Base-by-base conservation (phyloP, 2,329 filamentous ascomycete genomes). In the Trichoderma koningiopsis region DNA sequence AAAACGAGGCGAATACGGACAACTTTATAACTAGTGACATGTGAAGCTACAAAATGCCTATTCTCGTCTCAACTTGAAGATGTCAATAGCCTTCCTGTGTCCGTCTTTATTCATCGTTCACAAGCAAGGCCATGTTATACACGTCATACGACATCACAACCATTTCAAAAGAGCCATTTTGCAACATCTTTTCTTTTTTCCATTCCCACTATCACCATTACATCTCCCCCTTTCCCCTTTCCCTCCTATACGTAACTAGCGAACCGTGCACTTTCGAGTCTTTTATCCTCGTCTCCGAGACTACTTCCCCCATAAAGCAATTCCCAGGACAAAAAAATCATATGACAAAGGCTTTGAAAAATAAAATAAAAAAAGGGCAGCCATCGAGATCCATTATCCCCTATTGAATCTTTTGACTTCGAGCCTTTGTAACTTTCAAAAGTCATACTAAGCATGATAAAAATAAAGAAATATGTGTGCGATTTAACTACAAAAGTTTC, bases 181-280 rank as follows among this genome's bases (percentile, higher is more conserved):
- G 29, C 64, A 58, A 67, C 64, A 29, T 24, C 31, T 58, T 67
- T 56, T 59, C n/a, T 16, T 29, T 67, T 56, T 59, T 43, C 37
- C 55, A 59, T 59, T 67, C 40, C 49, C 40, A n/a, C 35, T 40
- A 24, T 40, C 22, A 22, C 13, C 55, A 59, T 59, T 67, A 67
- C 52, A 57, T 37, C 14, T 37, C 29, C 29, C 47, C 27, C 22
- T 37, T 37, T 37, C 37, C 52, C 61, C 33, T 22, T 35, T 35
- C 33, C 33, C 33, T 35, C 33, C 33, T 14, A 13, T 14, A 35
- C 13, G 33, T 52, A 52, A 52, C 29, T 58, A 43, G 55, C 64
- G 49, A 56, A 31, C 40, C 55, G 64, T 67, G 55, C 40, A 58
- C 64, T 67, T 67, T 8, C 35, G 40, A 52, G 64, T 5, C 55